Conservation (phyloP, 768 basidiomycete species). For the Psilocybe tampanensis region DNA sequence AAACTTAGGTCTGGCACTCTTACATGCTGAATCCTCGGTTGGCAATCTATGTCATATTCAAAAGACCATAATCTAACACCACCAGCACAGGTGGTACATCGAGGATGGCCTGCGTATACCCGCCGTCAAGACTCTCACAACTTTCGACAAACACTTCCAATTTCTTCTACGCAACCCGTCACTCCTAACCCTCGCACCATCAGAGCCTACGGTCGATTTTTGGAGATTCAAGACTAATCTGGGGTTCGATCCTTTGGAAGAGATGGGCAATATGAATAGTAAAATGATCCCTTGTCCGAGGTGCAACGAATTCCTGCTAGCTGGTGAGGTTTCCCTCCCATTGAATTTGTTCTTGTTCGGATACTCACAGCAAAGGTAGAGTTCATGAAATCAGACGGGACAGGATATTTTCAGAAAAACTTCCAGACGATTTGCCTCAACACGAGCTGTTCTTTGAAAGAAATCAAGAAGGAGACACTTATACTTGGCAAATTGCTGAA, state of each 20-base stretch:
- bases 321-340: slow-evolving; percentile 23
- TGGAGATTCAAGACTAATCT: slow-evolving; percentile 19
- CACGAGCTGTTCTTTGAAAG: slow-evolving; percentile 30
- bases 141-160: slow-evolving; percentile 18
- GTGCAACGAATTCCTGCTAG: slow-evolving; percentile 21
- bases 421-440: slow-evolving; percentile 38
- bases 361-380: slow-evolving; percentile 20
- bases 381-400: slow-evolving; percentile 39
- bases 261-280: slow-evolving; percentile 3
- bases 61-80: not conserved
- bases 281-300: slow-evolving; percentile 30
- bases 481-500: slow-evolving; percentile 23
- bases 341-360: not conserved
- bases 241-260: slow-evolving; percentile 22
- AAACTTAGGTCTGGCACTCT: slow-evolving; percentile 35
- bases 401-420: slow-evolving; percentile 48
- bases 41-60: not conserved
- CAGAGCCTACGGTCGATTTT: not conserved
- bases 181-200: not conserved
- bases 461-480: slow-evolving; percentile 32
- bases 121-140: slow-evolving; percentile 21
- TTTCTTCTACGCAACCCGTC: slow-evolving; percentile 8
- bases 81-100: slow-evolving; percentile 28
- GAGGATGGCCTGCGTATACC: slow-evolving; percentile 32
- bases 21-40: slow-evolving; percentile 35